phyloP scores from a whole-genome alignment of 2,329 filamentous ascomycete genomes.

The Neopestalotiopsis rosae region DNA sequence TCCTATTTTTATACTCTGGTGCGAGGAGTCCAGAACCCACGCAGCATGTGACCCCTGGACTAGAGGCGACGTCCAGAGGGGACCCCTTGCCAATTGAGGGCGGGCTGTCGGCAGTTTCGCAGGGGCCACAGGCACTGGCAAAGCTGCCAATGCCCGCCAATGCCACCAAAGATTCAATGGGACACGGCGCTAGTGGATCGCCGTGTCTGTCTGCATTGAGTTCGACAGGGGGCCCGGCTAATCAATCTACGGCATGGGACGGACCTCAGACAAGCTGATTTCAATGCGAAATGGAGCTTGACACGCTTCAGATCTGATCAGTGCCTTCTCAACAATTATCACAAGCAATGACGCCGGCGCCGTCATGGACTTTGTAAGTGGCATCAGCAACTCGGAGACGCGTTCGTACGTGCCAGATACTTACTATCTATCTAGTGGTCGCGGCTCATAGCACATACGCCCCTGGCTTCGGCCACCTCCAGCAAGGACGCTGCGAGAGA shows the following conservation, averaged over 20 bases:
- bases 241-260: conserved; percentile 2
- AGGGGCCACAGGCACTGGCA: not conserved
- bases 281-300: conserved; percentile 19
- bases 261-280: conserved; percentile 18
- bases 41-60: not conserved
- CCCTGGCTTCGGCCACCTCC: conserved; percentile 60
- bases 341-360: conserved; percentile 51
- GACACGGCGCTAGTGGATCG: not conserved
- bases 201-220: conserved; percentile 5
- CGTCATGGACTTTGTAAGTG: conserved; percentile 62
- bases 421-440: conserved; percentile 59
- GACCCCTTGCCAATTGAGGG: not conserved
- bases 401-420: conserved; percentile 20
- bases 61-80: not conserved
- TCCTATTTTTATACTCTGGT: not conserved
- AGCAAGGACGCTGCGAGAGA: conserved; percentile 67
- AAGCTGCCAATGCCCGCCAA: not conserved
- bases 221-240: conserved; percentile 13
- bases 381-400: not conserved
- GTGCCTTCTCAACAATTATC: conserved; percentile 19
- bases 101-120: not conserved
- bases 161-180: not conserved
- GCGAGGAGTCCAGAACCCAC: not conserved
- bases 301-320: not conserved
- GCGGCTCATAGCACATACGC: conserved; percentile 67